Evolutionary conservation across 306 rosid genomes (phyloP).

Genomic region (Castanospermum australe): DNA sequence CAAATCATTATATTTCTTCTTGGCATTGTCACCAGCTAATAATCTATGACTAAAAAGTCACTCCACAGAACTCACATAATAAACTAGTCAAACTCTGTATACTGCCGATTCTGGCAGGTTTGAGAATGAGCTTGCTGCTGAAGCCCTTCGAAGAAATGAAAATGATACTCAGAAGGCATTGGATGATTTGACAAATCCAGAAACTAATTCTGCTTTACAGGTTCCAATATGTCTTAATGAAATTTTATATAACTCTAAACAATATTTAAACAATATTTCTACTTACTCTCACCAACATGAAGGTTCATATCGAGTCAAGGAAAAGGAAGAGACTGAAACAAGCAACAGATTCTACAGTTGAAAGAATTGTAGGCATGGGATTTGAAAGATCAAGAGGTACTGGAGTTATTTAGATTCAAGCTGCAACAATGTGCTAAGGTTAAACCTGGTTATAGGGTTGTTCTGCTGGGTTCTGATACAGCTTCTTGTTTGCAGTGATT

Average conservation of each 20-base stretch:
- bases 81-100: slow-evolving; percentile 1
- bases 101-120: slow-evolving; percentile 48
- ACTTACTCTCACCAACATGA: slow-evolving; percentile 28
- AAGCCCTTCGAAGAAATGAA: slow-evolving; percentile 88
- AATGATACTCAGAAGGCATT: slow-evolving; percentile 73
- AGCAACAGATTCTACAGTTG: slow-evolving; percentile 52
- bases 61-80: background rate
- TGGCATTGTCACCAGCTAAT: background rate
- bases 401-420: slow-evolving; percentile 9
- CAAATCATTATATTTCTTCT: background rate
- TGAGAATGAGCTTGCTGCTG: slow-evolving; percentile 83
- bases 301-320: slow-evolving; percentile 68
- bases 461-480: slow-evolving; percentile 21
- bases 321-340: slow-evolving; percentile 59
- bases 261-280: background rate
- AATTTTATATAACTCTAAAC: background rate
- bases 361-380: slow-evolving; percentile 65
- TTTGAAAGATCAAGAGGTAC: slow-evolving; percentile 80
- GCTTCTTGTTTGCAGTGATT: slow-evolving; percentile 51
- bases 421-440: background rate
- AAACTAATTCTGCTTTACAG: slow-evolving; percentile 73
- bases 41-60: background rate
- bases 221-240: slow-evolving; percentile 30
- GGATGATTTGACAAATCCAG: slow-evolving; percentile 87
- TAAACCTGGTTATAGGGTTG: background rate